Evolutionary conservation across 2,329 filamentous ascomycete species (phyloP), one percentile per base, ranked within the genome.

Genomic region (Aspergillus sp.): DNA sequence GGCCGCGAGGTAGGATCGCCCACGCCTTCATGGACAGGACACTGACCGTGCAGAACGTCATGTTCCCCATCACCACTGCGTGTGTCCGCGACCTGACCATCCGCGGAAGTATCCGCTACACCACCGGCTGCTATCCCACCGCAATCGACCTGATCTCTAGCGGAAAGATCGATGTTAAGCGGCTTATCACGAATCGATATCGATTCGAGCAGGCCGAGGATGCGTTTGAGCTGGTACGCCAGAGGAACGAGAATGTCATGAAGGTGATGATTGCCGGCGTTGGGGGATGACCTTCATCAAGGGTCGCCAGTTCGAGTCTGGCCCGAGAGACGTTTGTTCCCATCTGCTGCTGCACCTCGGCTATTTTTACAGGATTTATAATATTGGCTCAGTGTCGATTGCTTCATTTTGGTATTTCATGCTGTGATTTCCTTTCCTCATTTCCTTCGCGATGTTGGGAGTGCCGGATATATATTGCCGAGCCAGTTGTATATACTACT

Each of bases 71-170:
- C 35, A 67, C 63, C 0, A 61, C 60, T 0, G 61, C 63, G 2
- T 72, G 67, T 36, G 68, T 67, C 36, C 57, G 64, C 4, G 71
- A 57, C 0, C 45, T 74, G 29, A 65, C 49, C 3, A 55, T 73
- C 38, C 64, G 67, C 32, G 71, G 70, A 2, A 69, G 63, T 0
- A 71, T 74, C 32, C 57, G 69, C 2, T 75, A 74, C 37, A 62
- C 58, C 3, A 53, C 61, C 0, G 69, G 70, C 1, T 67, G 64
- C 39, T 74, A 72, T 44, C 61, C 67, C 0, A 44, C 58, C 4
- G 71, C 71, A 0, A 53, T 75, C 1, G 55, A 68, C 25, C 50
- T 75, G 5, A 57, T 74, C n/a, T 58, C 64, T 1, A 61, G 53
- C n/a, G 65, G 68, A 1, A 69, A 67, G 37, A 49, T 46, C 24